Evolutionary conservation across 2,329 filamentous ascomycete species (phyloP), one percentile per base, ranked within the genome.

Genomic region (Aspergillus sp.): DNA sequence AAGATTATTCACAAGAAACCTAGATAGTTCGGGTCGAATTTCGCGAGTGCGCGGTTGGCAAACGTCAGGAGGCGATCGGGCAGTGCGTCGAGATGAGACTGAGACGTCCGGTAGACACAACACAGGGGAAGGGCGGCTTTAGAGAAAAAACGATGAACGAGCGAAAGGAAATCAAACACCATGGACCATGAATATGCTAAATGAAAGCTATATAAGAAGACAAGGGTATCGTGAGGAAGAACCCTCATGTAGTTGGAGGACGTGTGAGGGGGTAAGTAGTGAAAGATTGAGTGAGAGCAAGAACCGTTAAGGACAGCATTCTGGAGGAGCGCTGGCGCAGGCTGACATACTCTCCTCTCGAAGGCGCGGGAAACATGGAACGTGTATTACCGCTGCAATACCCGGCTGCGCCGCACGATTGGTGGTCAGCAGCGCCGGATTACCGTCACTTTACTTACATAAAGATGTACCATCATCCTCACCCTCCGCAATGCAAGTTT

Each of bases 101-200:
- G 15, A 24, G 42, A 39, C 45, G 49, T 51, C 56, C 32, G 43
- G 39, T 47, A 52, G 49, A 42, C 53, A 60, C 51, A 59, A 56
- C 53, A 57, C 57, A 53, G 45, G 59, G 51, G 43, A 52, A 57
- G 22, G 52, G 44, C 57, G 57, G 55, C 43, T 53, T 48, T 39
- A 42, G 17, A n/a, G 39, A 13, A 20, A 57, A 59, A 50, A 43
- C 44, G 58, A 57, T 55, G 57, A 64, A 64, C 60, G 58, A 62
- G 55, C 45, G 62, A 57, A 57, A 58, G 43, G 42, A 50, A 62
- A 42, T 61, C 52, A 62, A 54, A 50, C 54, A 61, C 58, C 52
- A 61, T 61, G 51, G 49, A 48, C 49, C 55, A 64, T 61, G 17
- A 47, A 48, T 58, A 56, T 61, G 60, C 50, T 51, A 63, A 56